These are phyloP conservation scores for Pleurotus ostreatus DNA, from an alignment of 768 basidiomycete species.

Conservation along the genomic window DNA sequence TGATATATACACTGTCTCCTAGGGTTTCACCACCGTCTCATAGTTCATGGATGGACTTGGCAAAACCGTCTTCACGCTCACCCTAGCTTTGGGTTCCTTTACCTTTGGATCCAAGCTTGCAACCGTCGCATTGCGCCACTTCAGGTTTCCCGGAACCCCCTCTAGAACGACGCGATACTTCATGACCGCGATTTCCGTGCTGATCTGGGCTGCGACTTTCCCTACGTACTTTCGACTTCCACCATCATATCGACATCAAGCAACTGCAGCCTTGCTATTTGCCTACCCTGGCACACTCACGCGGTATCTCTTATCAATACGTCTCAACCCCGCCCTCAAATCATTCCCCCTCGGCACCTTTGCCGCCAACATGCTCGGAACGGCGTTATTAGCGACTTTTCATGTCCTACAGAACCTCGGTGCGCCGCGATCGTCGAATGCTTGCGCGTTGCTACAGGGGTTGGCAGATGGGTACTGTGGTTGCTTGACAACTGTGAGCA, in stretches of 20 bases:
- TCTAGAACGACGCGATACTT: conserved; percentile 40
- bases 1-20: conserved; percentile 8
- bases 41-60: conserved; percentile 88
- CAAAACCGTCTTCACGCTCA: conserved; percentile 75
- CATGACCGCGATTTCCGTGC: conserved; percentile 50
- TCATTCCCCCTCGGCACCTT: conserved; percentile 79
- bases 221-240: conserved; percentile 78
- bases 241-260: conserved; percentile 64
- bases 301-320: conserved; percentile 72
- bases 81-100: conserved; percentile 72
- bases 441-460: conserved; percentile 77
- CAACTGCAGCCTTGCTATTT: conserved; percentile 85
- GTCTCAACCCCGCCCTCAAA: conserved; percentile 61
- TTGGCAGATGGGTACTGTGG: conserved; percentile 92
- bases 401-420: conserved; percentile 63
- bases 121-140: conserved; percentile 30
- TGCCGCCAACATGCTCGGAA: conserved; percentile 69
- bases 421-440: conserved; percentile 39
- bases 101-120: conserved; percentile 69
- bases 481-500: conserved; percentile 91
- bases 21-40: neutral
- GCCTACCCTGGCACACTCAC: conserved; percentile 85
- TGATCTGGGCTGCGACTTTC: conserved; percentile 72
- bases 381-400: conserved; percentile 75
- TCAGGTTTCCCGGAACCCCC: conserved; percentile 41